Base-by-base conservation (phyloP, 768 basidiomycete genomes). In the Leucocoprinus birnbaumii region DNA sequence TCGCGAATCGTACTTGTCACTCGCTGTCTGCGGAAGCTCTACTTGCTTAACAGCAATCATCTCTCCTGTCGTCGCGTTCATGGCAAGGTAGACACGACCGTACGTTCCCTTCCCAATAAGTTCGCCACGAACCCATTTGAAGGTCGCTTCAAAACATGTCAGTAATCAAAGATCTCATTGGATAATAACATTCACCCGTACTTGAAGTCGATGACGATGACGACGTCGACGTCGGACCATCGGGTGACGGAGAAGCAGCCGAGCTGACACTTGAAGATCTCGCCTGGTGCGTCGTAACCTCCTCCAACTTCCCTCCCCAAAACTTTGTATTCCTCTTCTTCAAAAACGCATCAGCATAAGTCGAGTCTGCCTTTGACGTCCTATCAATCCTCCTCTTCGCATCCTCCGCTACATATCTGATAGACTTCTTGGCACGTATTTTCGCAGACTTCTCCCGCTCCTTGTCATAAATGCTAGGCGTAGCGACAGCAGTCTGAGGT, bases 31-130 rank as follows among this genome's bases (percentile, higher is more conserved):
- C 1, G 97, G 96, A 55, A 95, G 82, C 68, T 98, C 97, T 45
- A 99, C 97, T 71, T 98, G 97, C 71, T 99, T 99, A 60, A 99
- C 97, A 16, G 97, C 97, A 63, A 98, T 94, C 92, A 98, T 96
- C 71, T 98, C 95, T 55, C 94, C 94, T 0, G 94, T 96, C 2
- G 92, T 94, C 27, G 91, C 93, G 67, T 98, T 98, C 56, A 98
- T 76, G 16, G 93, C 97, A 52, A 98, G 83, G 65, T 98, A 99
- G 25, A 99, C 97, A 41, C 91, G 85, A 11, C 97, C 97, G 64
- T 95, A 99, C 11, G 94, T 95, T 22, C 97, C 97, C 65, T 91
- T 93, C 27, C 97, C 97, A 58, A 99, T 98, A 35, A 98, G 79
- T 71, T 98, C 94, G 50, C 97, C 97, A 63, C 96, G 89, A 37